Evolutionary conservation across 768 basidiomycete genomes (phyloP), one percentile per base, ranked within the genome.

Genomic region (Rhodotorula babjevae): DNA sequence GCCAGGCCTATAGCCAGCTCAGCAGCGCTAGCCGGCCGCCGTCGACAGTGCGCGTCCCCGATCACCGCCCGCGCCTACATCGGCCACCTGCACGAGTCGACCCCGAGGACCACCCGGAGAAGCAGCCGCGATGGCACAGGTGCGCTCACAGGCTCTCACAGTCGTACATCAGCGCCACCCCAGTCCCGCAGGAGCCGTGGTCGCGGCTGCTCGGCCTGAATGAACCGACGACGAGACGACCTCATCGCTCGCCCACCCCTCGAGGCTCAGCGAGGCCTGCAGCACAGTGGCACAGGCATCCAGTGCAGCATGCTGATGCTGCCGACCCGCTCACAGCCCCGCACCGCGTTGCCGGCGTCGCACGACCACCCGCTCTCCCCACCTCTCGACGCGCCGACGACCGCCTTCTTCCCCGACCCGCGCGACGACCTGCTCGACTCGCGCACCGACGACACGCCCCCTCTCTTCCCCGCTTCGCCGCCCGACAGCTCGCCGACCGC

Each of bases 311-410:
- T 33, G 55, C 66, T 67, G 27, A 67, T 27, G 0, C 47, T 29
- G 7, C 29, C 11, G 2, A 4, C 16, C n/a, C 29, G 9, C 27
- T 23, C n/a, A 46, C 40, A n/a, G 25, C 53, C 25, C 29, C 53
- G 15, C 11, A 21, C 44, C 14, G 47, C 60, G 67, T 25, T 11
- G 29, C 50, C 67, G 8, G 10, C 53, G 15, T 47, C 52, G 8
- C 61, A 63, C 18, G 61, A 42, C 25, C 68, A 69, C 36, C 68
- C 68, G 10, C 68, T 69, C 61, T 69, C 68, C 29, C 68, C 68
- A 36, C 62, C 68, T 21, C 61, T 69, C 61, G 49, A 42, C 60
- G 6, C 53, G 31, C 29, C 68, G 53, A 55, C 53, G 14, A n/a
- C 53, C 7, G 40, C n/a, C 16, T 25, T 50, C 61, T 61, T 61